Percentiles rank a stretch among this genome's conserved stretches.
Conservation (phyloP, 1,284 basidiomycete species). For the Ceratobasidium sp. region DNA sequence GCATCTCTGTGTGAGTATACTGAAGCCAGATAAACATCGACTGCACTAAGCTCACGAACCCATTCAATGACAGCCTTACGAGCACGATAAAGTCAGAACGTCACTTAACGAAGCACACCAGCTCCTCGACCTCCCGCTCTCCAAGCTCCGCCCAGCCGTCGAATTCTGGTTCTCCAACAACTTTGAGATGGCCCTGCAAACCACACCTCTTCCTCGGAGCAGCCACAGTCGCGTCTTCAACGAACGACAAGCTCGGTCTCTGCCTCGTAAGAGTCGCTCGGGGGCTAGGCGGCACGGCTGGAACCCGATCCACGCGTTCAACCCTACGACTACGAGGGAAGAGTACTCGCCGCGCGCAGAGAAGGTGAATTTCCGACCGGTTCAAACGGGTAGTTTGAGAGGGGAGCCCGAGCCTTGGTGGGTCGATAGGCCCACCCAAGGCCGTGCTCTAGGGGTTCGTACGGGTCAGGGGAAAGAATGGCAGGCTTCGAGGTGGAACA, state of each 20-base stretch:
- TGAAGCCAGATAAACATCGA: no score
- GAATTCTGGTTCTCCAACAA: slow-evolving; percentile 27
- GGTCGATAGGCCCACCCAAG: slow-evolving; percentile 6
- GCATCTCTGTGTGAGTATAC: slow-evolving; percentile 16
- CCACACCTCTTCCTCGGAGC: slow-evolving; percentile 16
- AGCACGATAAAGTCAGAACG: slow-evolving; percentile 20
- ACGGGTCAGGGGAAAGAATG: background rate
- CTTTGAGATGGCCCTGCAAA: slow-evolving; percentile 28
- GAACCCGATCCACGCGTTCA: background rate
- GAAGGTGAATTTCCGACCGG: background rate
- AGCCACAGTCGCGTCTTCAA: background rate
- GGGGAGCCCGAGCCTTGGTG: slow-evolving; percentile 4
- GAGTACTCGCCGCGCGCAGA: background rate
- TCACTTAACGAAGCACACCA: slow-evolving; percentile 9
- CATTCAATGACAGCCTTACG: background rate
- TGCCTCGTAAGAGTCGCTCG: background rate
- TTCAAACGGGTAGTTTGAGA: background rate
- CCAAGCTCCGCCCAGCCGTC: slow-evolving; percentile 14
- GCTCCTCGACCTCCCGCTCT: slow-evolving; percentile 28
- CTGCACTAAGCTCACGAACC: background rate
- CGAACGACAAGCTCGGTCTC: background rate
- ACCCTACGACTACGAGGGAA: background rate
- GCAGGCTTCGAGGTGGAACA: no score
- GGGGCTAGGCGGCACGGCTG: background rate
- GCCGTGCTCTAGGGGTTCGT: background rate